Percentiles rank a stretch among this genome's conserved stretches.
Evolutionary conservation across 139 green algal species (phyloP).

Genomic region (Picochlorum sp.): DNA sequence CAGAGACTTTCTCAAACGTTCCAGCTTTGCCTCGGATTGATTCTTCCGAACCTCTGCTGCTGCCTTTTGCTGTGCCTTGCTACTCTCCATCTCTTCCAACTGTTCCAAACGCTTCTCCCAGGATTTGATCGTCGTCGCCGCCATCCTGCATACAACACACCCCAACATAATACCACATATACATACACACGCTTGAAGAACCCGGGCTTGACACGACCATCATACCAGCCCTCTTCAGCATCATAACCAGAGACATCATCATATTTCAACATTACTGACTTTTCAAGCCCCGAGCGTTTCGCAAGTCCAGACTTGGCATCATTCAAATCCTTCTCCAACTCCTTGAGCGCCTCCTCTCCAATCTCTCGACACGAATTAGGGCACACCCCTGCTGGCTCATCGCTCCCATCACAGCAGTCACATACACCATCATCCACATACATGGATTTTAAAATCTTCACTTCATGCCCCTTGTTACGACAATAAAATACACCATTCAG

Average conservation of each 20-base stretch:
- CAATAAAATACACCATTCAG: slow-evolving; percentile 79
- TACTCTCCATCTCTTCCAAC: neutral
- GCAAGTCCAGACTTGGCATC: slow-evolving; percentile 13
- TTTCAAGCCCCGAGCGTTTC: neutral
- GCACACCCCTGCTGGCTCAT: slow-evolving; percentile 67
- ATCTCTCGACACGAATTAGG: slow-evolving; percentile 65
- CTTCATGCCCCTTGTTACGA: slow-evolving; percentile 60
- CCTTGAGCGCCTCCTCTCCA: slow-evolving; percentile 37
- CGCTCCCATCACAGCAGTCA: slow-evolving; percentile 88
- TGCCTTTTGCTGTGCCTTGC: slow-evolving; percentile 9
- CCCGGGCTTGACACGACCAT: too few relatives aligned
- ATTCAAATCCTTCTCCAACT: slow-evolving; percentile 23
- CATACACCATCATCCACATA: slow-evolving; percentile 94
- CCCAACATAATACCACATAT: neutral
- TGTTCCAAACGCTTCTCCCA: slow-evolving; percentile 2
- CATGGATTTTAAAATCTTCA: slow-evolving; percentile 50
- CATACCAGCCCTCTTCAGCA: too few relatives aligned
- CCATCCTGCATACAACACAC: neutral
- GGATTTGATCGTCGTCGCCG: neutral
- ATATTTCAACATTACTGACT: neutral
- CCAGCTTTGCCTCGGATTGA: neutral
- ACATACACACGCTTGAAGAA: neutral
- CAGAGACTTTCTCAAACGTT: slow-evolving; percentile 6
- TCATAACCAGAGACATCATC: too few relatives aligned
- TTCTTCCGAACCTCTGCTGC: neutral